phyloP scores from a whole-genome alignment of 192 early-diverging fungal species.

The Backusella luteola region DNA sequence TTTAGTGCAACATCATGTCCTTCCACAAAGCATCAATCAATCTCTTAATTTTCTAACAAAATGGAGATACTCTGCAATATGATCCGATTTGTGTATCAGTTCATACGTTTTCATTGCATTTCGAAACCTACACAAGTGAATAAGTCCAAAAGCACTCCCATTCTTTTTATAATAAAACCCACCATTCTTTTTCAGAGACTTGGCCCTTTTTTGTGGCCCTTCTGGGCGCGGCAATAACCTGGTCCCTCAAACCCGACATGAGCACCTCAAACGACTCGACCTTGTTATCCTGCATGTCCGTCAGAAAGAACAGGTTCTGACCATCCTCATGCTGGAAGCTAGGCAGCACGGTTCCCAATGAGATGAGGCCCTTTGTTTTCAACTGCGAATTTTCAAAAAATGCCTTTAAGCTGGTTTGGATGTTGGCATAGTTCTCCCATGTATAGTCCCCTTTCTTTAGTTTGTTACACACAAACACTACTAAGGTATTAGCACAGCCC shows the following conservation, averaged over 20 bases:
- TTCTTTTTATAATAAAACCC: neutral
- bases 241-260: constrained; percentile 29
- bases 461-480: constrained; percentile 42
- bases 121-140: constrained; percentile 23
- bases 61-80: constrained; percentile 39
- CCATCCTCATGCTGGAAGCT: constrained; percentile 4
- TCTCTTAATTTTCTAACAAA: constrained; percentile 21
- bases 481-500: neutral
- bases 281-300: neutral
- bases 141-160: neutral
- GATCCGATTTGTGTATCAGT: constrained; percentile 38
- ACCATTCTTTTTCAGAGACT: constrained; percentile 48
- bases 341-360: constrained; percentile 25
- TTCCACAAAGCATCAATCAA: neutral
- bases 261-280: constrained; percentile 31
- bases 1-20: no score
- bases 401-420: constrained; percentile 10
- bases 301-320: constrained; percentile 39
- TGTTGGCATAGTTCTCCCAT: constrained; percentile 12
- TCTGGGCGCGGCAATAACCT: constrained; percentile 38
- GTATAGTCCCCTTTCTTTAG: constrained; percentile 25
- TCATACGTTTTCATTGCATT: constrained; percentile 41
- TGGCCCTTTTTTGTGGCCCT: constrained; percentile 38
- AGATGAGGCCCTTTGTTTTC: constrained; percentile 32
- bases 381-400: constrained; percentile 33